Conservation (phyloP, 345 rosid genomes). For the Odontarrhena argentea region DNA sequence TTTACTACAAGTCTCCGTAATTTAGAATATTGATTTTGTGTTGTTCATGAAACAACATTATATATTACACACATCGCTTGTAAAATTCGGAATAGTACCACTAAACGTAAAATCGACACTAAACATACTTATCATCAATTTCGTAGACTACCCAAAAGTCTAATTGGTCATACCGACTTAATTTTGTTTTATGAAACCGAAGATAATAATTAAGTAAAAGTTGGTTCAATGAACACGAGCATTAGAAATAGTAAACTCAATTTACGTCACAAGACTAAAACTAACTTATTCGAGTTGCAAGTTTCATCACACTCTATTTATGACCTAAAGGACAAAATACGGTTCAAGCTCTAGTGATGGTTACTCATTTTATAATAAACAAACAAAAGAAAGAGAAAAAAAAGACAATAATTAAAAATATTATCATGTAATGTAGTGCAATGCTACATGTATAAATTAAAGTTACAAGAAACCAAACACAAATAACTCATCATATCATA, state of each 20-base stretch:
- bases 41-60: too few species aligned
- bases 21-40: too few species aligned
- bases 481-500: neutral
- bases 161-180: neutral
- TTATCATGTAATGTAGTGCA: slow-evolving; percentile 1
- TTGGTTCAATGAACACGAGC: neutral
- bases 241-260: neutral
- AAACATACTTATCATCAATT: neutral
- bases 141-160: neutral
- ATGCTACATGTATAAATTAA: neutral
- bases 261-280: slow-evolving; percentile 6
- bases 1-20: too few species aligned
- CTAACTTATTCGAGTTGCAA: neutral
- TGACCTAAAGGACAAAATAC: slow-evolving; percentile 7
- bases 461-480: neutral
- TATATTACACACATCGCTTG: too few species aligned
- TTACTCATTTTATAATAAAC: neutral
- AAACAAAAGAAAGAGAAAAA: slow-evolving; percentile 8
- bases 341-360: slow-evolving; percentile 20
- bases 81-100: neutral
- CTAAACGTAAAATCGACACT: neutral
- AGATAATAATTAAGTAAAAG: too few species aligned
- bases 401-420: neutral
- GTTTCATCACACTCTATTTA: neutral
- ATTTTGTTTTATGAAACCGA: neutral